Conservation (phyloP, 768 basidiomycete genomes). For the Paxillus ammoniavirescens region DNA sequence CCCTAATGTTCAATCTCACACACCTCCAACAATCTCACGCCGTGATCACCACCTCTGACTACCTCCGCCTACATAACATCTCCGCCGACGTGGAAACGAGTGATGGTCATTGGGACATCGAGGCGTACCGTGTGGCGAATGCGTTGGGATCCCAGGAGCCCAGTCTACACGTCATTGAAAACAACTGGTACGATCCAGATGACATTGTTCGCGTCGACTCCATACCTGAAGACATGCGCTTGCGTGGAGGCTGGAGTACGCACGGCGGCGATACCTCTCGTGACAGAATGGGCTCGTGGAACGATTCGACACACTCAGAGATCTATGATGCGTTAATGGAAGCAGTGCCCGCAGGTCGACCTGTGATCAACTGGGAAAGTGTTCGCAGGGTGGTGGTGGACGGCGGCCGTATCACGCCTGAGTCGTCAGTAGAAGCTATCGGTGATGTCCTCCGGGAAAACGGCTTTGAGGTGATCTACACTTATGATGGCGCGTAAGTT, state of each 20-base stretch:
- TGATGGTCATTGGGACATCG: constrained; percentile 37
- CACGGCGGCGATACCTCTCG: constrained; percentile 12
- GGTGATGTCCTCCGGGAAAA: constrained; percentile 34
- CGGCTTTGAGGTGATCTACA: constrained; percentile 42
- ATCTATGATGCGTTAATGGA: constrained; percentile 18
- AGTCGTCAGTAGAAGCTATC: constrained; percentile 27
- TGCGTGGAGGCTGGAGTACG: constrained; percentile 30
- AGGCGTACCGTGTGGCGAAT: constrained; percentile 30
- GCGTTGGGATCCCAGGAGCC: constrained; percentile 16
- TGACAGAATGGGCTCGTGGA: constrained; percentile 21
- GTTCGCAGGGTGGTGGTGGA: constrained; percentile 21
- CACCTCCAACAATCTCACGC: constrained; percentile 35
- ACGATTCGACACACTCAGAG: constrained; percentile 12
- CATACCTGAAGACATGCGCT: constrained; percentile 31
- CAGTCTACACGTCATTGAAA: constrained; percentile 35
- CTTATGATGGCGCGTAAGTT: constrained; percentile 42
- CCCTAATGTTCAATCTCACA: constrained; percentile 44
- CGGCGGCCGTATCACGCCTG: constrained; percentile 17
- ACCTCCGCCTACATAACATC: constrained; percentile 40
- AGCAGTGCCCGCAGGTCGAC: constrained; percentile 7
- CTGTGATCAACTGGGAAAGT: constrained; percentile 24
- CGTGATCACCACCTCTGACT: constrained; percentile 41
- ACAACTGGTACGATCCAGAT: constrained; percentile 37
- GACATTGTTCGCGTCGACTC: constrained; percentile 36
- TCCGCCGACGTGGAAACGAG: constrained; percentile 32